Percentiles rank a stretch among this genome's conserved stretches.
These are phyloP conservation scores for Clonostachys sp. DNA, from an alignment of 2,329 filamentous ascomycete species.

Conservation along the genomic window DNA sequence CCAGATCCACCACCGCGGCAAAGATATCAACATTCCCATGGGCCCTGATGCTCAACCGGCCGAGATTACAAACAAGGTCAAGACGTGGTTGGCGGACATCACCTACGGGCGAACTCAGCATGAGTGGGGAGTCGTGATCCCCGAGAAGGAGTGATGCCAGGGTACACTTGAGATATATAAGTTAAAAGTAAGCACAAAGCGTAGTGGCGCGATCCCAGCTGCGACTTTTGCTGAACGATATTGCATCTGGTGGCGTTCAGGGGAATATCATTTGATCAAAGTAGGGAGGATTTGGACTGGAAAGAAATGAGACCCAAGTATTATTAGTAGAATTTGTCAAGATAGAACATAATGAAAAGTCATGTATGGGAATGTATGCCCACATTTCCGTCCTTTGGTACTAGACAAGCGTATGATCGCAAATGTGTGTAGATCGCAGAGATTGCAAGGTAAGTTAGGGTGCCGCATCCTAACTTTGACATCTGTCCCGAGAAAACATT, in stretches of 20 bases:
- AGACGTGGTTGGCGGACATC: slow-evolving; percentile 65
- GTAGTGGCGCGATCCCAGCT: no score
- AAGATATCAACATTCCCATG: slow-evolving; percentile 60
- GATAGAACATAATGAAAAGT: neutral
- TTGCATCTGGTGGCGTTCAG: no score
- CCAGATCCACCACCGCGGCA: slow-evolving; percentile 61
- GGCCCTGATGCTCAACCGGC: slow-evolving; percentile 43
- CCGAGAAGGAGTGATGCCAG: slow-evolving; percentile 43
- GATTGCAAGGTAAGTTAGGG: no score
- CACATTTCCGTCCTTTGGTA: neutral
- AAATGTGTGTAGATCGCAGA: neutral
- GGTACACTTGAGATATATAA: no score
- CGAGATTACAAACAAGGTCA: slow-evolving; percentile 56
- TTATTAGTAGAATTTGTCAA: no score
- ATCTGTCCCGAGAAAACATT: neutral
- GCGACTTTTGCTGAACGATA: no score
- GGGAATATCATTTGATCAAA: no score
- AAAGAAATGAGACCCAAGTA: no score
- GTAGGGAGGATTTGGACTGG: no score
- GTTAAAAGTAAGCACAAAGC: no score
- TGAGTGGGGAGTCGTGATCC: slow-evolving; percentile 64
- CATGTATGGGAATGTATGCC: neutral
- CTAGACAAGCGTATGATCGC: neutral
- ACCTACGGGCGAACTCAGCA: slow-evolving; percentile 70
- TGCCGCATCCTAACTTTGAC: no score